Conservation (phyloP, 176 grass and related monocot genomes). For the Ensete ventricosum region DNA sequence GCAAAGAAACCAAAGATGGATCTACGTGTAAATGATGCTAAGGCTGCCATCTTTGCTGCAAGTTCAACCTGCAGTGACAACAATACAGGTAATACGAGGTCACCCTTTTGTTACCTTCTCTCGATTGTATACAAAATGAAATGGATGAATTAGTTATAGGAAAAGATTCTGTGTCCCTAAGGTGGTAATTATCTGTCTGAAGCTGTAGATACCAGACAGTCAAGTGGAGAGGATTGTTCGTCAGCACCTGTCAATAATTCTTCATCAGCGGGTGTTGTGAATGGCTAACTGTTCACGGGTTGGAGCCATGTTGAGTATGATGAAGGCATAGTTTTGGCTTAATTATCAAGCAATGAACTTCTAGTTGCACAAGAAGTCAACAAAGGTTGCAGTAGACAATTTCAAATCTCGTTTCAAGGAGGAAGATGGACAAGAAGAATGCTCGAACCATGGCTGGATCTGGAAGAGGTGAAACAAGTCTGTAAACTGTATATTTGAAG, state of each 20-base stretch:
- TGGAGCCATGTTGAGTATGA: conserved; percentile 54
- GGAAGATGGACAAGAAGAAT: neutral
- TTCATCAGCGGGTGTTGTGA: conserved; percentile 21
- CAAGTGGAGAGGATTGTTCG: conserved; percentile 33
- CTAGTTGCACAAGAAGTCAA: neutral
- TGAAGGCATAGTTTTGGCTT: conserved; percentile 17
- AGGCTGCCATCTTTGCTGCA: conserved; percentile 6
- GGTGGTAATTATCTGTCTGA: conserved; percentile 20
- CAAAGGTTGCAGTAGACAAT: no score
- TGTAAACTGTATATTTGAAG: neutral
- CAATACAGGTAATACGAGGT: neutral
- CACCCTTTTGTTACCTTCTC: neutral
- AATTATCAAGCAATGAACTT: conserved; percentile 6
- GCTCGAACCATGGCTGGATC: neutral
- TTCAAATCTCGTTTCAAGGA: neutral
- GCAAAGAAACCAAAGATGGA: conserved; percentile 16
- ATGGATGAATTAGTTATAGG: neutral
- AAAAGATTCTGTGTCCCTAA: conserved; percentile 23
- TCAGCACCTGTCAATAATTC: conserved; percentile 18
- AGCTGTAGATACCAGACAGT: conserved; percentile 27
- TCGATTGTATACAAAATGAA: neutral
- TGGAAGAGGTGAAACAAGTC: conserved; percentile 1
- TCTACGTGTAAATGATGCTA: conserved; percentile 5
- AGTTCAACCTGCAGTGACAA: neutral
- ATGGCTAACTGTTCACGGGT: conserved; percentile 23